A percentile compares a stretch with the other conserved stretches of the same genome.
Conservation (phyloP, 2,329 filamentous ascomycete genomes). For the Ophioceras dolichostomum region DNA sequence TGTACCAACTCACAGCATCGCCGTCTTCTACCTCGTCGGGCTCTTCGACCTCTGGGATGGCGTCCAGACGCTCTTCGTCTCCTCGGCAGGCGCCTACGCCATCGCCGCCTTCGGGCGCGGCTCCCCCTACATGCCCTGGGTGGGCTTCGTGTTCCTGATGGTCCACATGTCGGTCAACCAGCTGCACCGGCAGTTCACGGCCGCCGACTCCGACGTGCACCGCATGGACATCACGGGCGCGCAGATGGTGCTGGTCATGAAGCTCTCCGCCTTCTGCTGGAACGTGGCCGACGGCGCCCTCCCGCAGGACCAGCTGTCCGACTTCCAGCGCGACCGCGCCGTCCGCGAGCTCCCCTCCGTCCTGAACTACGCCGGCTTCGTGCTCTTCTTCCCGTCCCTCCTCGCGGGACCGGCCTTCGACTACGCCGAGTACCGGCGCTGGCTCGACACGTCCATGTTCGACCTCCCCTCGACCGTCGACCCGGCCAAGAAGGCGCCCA, state of each 20-base stretch:
- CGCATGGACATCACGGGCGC: slow-evolving; percentile 82
- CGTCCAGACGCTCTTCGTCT: slow-evolving; percentile 65
- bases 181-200: slow-evolving; percentile 58
- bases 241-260: slow-evolving; percentile 98
- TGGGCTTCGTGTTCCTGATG: slow-evolving; percentile 90
- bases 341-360: slow-evolving; percentile 62
- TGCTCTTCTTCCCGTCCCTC: slow-evolving; percentile 88
- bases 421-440: slow-evolving; percentile 81
- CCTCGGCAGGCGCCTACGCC: slow-evolving; percentile 65
- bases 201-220: slow-evolving; percentile 42
- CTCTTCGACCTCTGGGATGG: slow-evolving; percentile 88
- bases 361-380: slow-evolving; percentile 78
- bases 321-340: slow-evolving; percentile 73
- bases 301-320: slow-evolving; percentile 66
- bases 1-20: slow-evolving; percentile 56
- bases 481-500: slow-evolving; percentile 72
- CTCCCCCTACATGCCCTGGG: slow-evolving; percentile 94
- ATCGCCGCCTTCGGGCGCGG: slow-evolving; percentile 69
- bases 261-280: slow-evolving; percentile 93
- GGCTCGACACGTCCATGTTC: slow-evolving; percentile 93
- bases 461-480: slow-evolving; percentile 72
- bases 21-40: slow-evolving; percentile 84
- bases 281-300: slow-evolving; percentile 89
- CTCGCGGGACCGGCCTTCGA: slow-evolving; percentile 90
- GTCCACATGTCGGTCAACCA: slow-evolving; percentile 88